These are phyloP conservation scores for Termitomyces sp. DNA, from an alignment of 768 basidiomycete genomes.

Conservation along the genomic window DNA sequence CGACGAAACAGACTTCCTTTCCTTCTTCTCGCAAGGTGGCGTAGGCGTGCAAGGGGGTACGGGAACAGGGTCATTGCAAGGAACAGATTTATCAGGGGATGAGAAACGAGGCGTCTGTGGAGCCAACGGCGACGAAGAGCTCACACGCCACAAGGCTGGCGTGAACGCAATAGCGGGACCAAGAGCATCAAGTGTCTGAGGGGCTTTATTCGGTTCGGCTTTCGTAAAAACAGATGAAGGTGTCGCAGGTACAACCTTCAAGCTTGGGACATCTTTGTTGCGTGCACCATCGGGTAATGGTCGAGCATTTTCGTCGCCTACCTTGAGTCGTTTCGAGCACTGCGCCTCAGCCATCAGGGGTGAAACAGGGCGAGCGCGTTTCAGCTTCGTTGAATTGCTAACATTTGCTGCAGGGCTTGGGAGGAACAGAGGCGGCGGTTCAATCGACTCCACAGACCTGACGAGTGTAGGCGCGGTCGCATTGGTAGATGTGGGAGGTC, in stretches of 20 bases:
- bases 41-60: background rate
- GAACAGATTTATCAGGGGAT: background rate
- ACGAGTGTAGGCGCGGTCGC: background rate
- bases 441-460: background rate
- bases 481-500: background rate
- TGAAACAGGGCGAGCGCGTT: background rate
- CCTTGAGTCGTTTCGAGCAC: background rate
- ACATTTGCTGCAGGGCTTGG: background rate
- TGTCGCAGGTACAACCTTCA: background rate
- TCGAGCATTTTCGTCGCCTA: background rate
- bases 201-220: background rate
- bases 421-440: background rate
- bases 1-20: background rate
- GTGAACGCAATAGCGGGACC: background rate
- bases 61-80: background rate
- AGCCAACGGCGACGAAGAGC: constrained; percentile 1
- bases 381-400: background rate
- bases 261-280: no score
- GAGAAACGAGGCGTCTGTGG: background rate
- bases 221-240: background rate
- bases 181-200: background rate
- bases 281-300: background rate
- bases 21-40: background rate
- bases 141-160: constrained; percentile 3
- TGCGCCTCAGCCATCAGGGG: background rate